Conservation (phyloP, 257 asterid genomes). For the Leptodermis oblonga region DNA sequence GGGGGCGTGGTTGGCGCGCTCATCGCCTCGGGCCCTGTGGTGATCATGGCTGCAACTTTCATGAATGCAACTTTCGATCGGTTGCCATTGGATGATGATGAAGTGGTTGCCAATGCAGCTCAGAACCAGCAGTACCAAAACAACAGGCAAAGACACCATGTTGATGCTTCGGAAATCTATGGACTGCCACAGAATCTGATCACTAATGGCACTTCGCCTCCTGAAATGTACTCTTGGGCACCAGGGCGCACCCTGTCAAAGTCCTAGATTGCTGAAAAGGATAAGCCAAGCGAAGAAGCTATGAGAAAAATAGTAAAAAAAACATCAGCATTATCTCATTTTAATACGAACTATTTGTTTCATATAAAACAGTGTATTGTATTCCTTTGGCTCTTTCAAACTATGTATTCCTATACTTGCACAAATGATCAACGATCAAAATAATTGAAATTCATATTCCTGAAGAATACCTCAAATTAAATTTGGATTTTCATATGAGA, state of each 20-base stretch:
- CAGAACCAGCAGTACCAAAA: conserved; percentile 45
- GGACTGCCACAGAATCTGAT: conserved; percentile 65
- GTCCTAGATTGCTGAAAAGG: conserved; percentile 25
- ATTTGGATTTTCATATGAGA: not conserved
- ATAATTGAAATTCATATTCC: not conserved
- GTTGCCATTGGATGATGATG: conserved; percentile 69
- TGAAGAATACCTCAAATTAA: not conserved
- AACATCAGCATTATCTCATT: not conserved
- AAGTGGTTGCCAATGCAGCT: conserved; percentile 20
- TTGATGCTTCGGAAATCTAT: conserved; percentile 48
- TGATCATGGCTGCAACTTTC: conserved; percentile 85
- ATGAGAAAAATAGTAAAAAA: not conserved
- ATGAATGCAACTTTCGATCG: conserved; percentile 80
- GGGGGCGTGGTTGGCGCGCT: conserved; percentile 80
- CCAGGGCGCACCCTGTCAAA: conserved; percentile 43
- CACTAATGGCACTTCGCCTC: conserved; percentile 44
- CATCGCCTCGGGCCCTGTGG: conserved; percentile 88
- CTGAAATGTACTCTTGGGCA: conserved; percentile 55
- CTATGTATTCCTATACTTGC: not conserved
- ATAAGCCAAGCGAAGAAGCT: not conserved
- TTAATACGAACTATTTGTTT: not conserved
- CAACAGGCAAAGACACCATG: conserved; percentile 47
- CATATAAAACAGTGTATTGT: no score
- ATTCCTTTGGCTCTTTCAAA: no score
- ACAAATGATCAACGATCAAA: not conserved